Percentiles rank a stretch among this genome's conserved stretches.
phyloP scores from a whole-genome alignment of 2,329 filamentous ascomycete species.

The Epichloe gansuensis region DNA sequence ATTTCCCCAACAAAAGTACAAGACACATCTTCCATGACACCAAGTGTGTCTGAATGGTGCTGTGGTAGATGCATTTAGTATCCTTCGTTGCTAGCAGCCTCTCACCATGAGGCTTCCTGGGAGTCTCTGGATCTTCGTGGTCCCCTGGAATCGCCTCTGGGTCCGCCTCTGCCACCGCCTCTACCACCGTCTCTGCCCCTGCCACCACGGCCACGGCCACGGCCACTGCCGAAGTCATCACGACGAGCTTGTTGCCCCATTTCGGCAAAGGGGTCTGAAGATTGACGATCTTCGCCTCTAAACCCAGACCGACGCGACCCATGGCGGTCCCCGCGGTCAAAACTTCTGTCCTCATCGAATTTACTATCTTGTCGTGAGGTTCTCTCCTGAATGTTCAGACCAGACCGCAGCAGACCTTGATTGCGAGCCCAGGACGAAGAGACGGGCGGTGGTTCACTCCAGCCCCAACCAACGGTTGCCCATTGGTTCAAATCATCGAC shows the following conservation, averaged over 20 bases:
- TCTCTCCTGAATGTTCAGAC: conserved; percentile 22
- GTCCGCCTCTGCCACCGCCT: not conserved
- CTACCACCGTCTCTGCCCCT: conserved; percentile 3
- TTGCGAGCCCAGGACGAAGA: conserved; percentile 16
- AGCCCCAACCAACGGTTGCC: conserved; percentile 37
- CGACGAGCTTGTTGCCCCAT: conserved; percentile 16
- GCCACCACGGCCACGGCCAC: conserved; percentile 11
- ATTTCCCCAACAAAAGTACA: not conserved
- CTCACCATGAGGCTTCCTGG: not conserved
- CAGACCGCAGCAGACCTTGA: conserved; percentile 18
- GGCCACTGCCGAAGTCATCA: conserved; percentile 13
- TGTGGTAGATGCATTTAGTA: not conserved
- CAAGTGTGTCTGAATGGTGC: not conserved
- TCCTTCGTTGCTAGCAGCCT: not conserved
- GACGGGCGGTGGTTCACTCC: conserved; percentile 32
- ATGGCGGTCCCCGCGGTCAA: conserved; percentile 7
- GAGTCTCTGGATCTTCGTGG: not conserved
- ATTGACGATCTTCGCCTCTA: conserved; percentile 7
- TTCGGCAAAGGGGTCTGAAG: conserved; percentile 15
- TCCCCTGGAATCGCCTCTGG: not conserved
- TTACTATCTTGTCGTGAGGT: conserved; percentile 1
- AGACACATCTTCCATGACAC: not conserved
- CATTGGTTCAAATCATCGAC: conserved; percentile 42
- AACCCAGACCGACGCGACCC: conserved; percentile 5
- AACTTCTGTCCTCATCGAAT: conserved; percentile 9